Base-by-base conservation (phyloP, 371 early-diverging fungal genomes). In the Apophysomyces variabilis region DNA sequence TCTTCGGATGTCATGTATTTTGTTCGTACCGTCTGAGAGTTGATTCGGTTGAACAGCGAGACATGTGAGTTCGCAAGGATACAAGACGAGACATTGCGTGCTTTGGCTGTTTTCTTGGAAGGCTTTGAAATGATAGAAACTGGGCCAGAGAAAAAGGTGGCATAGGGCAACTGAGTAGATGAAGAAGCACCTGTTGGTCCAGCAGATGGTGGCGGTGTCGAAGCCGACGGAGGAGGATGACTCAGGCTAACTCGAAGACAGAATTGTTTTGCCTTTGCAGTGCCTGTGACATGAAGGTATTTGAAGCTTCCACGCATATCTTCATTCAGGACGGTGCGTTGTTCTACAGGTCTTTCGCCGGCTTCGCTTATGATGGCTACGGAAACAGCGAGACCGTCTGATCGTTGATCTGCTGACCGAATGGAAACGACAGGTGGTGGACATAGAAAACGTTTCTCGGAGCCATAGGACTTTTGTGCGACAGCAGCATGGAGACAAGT, bases 391-490 rank as follows among this genome's bases (percentile, higher is more conserved):
- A 67, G 44, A 16, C 58, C 26, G 32, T 46, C 44, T 7, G 59
- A 37, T 21, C 61, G 13, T 18, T 41, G 58, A 39, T 50, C 74
- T 41, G 87, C 84, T 45, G 68, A 64, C 57, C 83, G 75, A 64
- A 91, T 72, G 36, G 85, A 81, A 3, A 93, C 87, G n/a, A 91
- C 83, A 4, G 95, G 95, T 35, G 95, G 94, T 58, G 95, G 95
- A 65, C 94, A 94, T 39, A 95, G 68, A 71, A 93, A 95, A 1
- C 95, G 85, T 73, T 93, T 94, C 72, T 95, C 95, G 61, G 89
- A 87, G 13, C 95, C 95, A 74, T 95, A 95, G 9, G 94, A 93
- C 76, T 95, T 95, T 74, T 95, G 95, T 8, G 93, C 95, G 12
- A 90, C 90, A 3, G 87, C 75, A 11, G 89, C 88, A 71, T 90